Evolutionary conservation across 202 grass and related monocot genomes (phyloP).

Genomic region (Alloteropsis angusta): DNA sequence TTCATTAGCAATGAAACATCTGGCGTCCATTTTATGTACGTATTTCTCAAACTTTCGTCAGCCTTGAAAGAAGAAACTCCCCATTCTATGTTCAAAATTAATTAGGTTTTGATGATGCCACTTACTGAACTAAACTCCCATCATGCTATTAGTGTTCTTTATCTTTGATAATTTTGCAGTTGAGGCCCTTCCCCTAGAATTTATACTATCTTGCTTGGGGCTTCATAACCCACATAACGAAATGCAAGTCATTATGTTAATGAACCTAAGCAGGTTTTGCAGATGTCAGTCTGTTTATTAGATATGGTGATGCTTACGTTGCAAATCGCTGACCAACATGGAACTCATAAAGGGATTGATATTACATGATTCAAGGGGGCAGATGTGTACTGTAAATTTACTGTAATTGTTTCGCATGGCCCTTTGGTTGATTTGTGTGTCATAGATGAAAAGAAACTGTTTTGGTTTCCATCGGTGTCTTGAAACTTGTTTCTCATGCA

Average conservation of each 20-base stretch:
- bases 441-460: background rate
- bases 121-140: background rate
- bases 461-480: background rate
- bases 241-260: background rate
- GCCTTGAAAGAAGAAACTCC: background rate
- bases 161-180: background rate
- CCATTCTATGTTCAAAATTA: background rate
- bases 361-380: background rate
- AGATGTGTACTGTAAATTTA: background rate
- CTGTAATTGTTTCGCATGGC: background rate
- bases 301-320: background rate
- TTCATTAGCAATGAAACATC: background rate
- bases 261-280: background rate
- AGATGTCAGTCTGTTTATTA: background rate
- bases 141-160: background rate
- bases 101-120: background rate
- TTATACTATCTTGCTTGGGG: background rate
- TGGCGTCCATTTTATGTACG: background rate
- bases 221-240: background rate
- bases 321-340: background rate
- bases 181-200: background rate
- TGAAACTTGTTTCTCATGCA: constrained; percentile 6
- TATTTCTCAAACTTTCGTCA: background rate
- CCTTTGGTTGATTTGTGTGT: background rate
- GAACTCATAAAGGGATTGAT: background rate